Evolutionary conservation across 2,329 filamentous ascomycete genomes (phyloP).

Genomic region (Ascochyta pisi): DNA sequence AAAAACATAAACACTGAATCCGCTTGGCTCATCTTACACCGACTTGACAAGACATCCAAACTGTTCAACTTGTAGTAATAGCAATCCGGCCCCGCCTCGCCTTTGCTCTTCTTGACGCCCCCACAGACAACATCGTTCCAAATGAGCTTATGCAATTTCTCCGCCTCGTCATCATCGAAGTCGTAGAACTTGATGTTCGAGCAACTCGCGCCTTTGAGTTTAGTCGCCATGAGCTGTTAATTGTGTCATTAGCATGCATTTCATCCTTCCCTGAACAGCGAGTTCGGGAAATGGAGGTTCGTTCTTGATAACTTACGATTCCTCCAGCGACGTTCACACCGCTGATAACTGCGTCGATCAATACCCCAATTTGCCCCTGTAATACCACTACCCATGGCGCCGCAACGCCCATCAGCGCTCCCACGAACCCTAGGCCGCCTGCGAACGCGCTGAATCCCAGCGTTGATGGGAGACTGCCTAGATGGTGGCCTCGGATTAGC

Average conservation of each 20-base stretch:
- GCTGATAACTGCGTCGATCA: conserved; percentile 21
- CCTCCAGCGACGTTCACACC: conserved; percentile 28
- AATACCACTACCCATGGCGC: conserved; percentile 21
- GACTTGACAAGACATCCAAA: conserved; percentile 8
- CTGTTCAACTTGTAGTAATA: background rate
- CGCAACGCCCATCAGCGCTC: conserved; percentile 25
- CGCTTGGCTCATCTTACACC: conserved; percentile 31
- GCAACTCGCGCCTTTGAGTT: conserved; percentile 26
- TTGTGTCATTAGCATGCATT: background rate
- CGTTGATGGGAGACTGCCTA: conserved; percentile 11
- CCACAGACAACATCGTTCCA: conserved; percentile 29
- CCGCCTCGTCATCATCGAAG: no score
- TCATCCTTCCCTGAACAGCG: no score
- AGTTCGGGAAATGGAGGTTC: no score
- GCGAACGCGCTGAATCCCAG: conserved; percentile 28
- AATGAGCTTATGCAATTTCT: background rate
- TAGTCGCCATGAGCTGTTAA: conserved; percentile 28
- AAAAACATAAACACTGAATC: conserved; percentile 39
- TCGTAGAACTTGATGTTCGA: background rate
- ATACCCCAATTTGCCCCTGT: conserved; percentile 19
- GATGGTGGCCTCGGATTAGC: conserved; percentile 27
- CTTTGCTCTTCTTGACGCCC: conserved; percentile 8
- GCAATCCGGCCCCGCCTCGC: background rate
- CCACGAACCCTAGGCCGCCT: conserved; percentile 26
- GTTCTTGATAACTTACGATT: conserved; percentile 21